A percentile compares a stretch with the other conserved stretches of the same genome.
phyloP scores from a whole-genome alignment of 345 rosid genomes.

The Dipteronia dyeriana region DNA sequence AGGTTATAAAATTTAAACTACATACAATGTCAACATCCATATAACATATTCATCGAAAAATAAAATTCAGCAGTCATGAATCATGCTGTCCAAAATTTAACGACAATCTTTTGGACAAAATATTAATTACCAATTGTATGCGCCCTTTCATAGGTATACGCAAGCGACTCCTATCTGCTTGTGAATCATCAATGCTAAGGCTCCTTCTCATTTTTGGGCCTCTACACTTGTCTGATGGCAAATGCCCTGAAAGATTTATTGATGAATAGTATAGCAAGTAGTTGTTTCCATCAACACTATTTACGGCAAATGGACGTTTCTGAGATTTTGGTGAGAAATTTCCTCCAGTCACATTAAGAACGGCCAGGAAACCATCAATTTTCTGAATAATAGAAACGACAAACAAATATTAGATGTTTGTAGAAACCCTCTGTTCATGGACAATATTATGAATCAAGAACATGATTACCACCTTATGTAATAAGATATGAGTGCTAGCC shows the following conservation, averaged over 20 bases:
- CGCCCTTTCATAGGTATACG: conserved; percentile 63
- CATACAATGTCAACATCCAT: neutral
- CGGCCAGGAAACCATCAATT: conserved; percentile 59
- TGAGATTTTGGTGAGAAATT: conserved; percentile 50
- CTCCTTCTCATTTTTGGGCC: conserved; percentile 40
- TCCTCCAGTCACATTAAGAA: conserved; percentile 60
- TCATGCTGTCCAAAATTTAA: neutral
- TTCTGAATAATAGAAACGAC: conserved; percentile 33
- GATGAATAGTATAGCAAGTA: conserved; percentile 53
- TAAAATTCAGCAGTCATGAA: neutral
- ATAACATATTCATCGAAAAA: neutral
- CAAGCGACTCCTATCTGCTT: conserved; percentile 38
- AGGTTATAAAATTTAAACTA: neutral
- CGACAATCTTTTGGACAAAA: neutral
- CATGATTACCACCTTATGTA: neutral
- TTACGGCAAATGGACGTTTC: conserved; percentile 62
- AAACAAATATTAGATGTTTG: conserved; percentile 11
- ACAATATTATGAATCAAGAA: conserved; percentile 1
- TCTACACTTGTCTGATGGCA: conserved; percentile 33
- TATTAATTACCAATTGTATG: conserved; percentile 45
- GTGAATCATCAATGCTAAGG: conserved; percentile 40
- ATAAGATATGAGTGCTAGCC: conserved; percentile 37
- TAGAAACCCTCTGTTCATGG: neutral
- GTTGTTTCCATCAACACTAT: conserved; percentile 59
- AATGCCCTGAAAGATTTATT: conserved; percentile 39